A percentile compares a stretch with the other conserved stretches of the same genome.
phyloP scores from a whole-genome alignment of 2,329 filamentous ascomycete species.

The Pseudogymnoascus sp. region DNA sequence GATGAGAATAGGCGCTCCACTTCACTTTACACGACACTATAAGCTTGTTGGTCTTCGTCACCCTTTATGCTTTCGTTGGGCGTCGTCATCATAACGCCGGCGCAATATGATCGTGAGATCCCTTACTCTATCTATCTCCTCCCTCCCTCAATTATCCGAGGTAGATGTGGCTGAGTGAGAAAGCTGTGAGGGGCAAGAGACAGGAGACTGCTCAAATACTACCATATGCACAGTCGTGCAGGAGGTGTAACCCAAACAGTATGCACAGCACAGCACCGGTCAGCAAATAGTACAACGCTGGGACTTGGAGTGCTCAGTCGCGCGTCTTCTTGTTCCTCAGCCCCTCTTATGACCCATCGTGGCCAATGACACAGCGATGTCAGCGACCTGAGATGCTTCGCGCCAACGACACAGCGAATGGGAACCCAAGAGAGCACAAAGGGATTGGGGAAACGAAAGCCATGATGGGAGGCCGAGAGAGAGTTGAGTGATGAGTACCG shows the following conservation, averaged over 20 bases:
- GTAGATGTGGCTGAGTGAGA: not conserved
- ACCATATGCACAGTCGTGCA: conserved; percentile 1
- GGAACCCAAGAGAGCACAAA: not conserved
- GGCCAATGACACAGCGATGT: not conserved
- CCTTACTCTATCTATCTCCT: not conserved
- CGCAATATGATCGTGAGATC: not conserved
- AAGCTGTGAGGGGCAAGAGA: not conserved
- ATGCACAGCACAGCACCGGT: not conserved
- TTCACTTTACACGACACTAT: not conserved
- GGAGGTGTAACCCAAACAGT: not conserved
- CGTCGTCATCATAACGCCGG: not conserved
- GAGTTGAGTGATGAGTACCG: not conserved
- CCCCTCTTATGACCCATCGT: not conserved
- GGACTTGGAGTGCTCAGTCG: not conserved
- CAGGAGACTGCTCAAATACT: not conserved
- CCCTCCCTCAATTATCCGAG: not conserved
- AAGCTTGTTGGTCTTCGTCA: not conserved
- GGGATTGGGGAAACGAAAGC: not conserved
- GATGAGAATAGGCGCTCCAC: not conserved
- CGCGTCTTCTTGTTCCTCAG: not conserved
- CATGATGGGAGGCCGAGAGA: not conserved
- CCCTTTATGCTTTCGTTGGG: not conserved
- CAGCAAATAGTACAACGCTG: not conserved
- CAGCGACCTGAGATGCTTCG: not conserved
- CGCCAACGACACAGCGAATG: not conserved